Percentiles rank a stretch among this genome's conserved stretches.
These are phyloP conservation scores for Lipomyces starkeyi DNA, from an alignment of 805 yeast species.

Conservation along the genomic window DNA sequence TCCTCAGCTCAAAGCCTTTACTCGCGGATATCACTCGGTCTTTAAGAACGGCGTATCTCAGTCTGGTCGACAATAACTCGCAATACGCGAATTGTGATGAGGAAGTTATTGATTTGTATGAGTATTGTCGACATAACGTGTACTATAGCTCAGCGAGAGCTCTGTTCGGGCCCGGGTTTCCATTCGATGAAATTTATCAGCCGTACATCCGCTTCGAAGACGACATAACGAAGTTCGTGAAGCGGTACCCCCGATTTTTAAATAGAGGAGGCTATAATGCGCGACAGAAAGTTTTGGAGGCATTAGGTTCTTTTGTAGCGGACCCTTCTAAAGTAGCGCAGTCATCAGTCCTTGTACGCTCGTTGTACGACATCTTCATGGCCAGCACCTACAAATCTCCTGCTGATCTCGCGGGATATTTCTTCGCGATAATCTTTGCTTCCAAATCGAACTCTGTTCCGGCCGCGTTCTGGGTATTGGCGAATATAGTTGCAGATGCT, in stretches of 20 bases:
- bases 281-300: slow-evolving; percentile 26
- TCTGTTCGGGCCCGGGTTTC: slow-evolving; percentile 31
- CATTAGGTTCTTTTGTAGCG: slow-evolving; percentile 16
- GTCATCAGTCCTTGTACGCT: slow-evolving; percentile 16
- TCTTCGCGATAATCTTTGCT: slow-evolving; percentile 32
- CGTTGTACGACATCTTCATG: slow-evolving; percentile 10
- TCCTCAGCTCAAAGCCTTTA: slow-evolving; percentile 5
- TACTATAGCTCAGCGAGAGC: slow-evolving; percentile 23
- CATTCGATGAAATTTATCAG: slow-evolving; percentile 16
- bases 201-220: slow-evolving; percentile 28
- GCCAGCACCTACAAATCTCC: neutral
- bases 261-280: slow-evolving; percentile 21
- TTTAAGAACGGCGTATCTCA: neutral
- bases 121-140: slow-evolving; percentile 9
- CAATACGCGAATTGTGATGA: neutral
- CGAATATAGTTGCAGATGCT: slow-evolving; percentile 18
- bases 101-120: slow-evolving; percentile 13
- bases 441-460: slow-evolving; percentile 30
- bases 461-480: slow-evolving; percentile 29
- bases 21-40: neutral
- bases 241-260: slow-evolving; percentile 23
- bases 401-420: slow-evolving; percentile 25
- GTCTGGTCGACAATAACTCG: neutral
- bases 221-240: slow-evolving; percentile 23
- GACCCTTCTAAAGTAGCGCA: slow-evolving; percentile 13